A percentile compares a stretch with the other conserved stretches of the same genome.
phyloP scores from a whole-genome alignment of 2,329 filamentous ascomycete species.

The Apiospora malaysiana region DNA sequence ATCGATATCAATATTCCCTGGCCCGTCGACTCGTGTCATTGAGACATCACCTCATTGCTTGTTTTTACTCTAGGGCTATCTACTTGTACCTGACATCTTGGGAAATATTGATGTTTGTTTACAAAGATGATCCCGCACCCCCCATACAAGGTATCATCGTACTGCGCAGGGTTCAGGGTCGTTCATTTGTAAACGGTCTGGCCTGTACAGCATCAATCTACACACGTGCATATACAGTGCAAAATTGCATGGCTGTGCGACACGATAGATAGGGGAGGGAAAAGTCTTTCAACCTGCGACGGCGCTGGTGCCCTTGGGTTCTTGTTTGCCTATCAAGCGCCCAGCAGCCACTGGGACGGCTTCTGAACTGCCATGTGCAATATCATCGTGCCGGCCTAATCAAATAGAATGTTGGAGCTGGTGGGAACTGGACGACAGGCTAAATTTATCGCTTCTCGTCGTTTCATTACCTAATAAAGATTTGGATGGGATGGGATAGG shows the following conservation, averaged over 20 bases:
- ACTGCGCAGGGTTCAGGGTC: background rate
- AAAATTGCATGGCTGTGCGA: background rate
- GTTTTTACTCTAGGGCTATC: background rate
- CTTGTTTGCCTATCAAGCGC: background rate
- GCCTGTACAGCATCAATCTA: too few species aligned
- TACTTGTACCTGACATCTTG: background rate
- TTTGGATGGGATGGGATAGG: background rate
- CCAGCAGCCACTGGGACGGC: conserved; percentile 1
- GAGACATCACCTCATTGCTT: conserved; percentile 11
- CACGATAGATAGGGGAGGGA: background rate
- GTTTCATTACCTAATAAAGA: background rate
- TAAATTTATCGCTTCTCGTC: background rate
- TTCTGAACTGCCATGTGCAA: background rate
- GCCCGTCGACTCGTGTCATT: background rate
- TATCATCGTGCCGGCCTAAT: too few species aligned
- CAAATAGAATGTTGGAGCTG: background rate
- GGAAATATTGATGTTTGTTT: background rate
- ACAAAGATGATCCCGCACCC: background rate
- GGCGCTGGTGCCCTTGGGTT: background rate
- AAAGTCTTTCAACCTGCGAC: background rate
- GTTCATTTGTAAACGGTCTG: background rate
- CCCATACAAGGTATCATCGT: background rate
- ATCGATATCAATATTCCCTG: background rate
- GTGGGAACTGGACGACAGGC: background rate
- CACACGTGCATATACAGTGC: background rate